phyloP scores from a whole-genome alignment of 768 basidiomycete genomes.

The Boletus vinaceobasis region DNA sequence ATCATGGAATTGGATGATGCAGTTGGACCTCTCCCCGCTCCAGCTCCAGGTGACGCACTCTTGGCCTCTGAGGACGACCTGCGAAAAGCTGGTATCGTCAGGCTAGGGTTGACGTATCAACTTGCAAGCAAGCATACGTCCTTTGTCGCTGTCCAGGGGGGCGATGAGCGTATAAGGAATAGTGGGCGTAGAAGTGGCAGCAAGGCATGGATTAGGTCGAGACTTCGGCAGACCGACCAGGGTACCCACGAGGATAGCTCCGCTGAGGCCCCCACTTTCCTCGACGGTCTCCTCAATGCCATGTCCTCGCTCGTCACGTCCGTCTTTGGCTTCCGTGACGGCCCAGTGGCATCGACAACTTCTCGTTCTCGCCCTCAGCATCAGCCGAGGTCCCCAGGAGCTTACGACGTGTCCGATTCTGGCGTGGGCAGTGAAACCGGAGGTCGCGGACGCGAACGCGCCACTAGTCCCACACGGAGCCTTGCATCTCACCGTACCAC shows the following conservation, averaged over 20 bases:
- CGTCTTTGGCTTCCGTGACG: constrained; percentile 9
- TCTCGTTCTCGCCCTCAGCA: background rate
- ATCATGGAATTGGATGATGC: constrained; percentile 49
- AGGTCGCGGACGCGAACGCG: constrained; percentile 3
- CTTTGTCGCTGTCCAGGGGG: constrained; percentile 51
- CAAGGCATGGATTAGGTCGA: constrained; percentile 16
- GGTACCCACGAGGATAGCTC: background rate
- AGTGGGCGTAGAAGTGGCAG: background rate
- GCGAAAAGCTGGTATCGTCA: constrained; percentile 44
- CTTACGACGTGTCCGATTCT: constrained; percentile 20
- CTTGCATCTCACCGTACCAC: constrained; percentile 28
- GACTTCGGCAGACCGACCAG: constrained; percentile 4
- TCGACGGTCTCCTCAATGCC: constrained; percentile 19
- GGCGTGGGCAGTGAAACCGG: background rate
- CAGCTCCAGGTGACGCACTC: constrained; percentile 24
- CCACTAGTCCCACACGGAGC: background rate
- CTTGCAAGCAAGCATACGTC: constrained; percentile 52
- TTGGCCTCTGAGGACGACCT: constrained; percentile 31
- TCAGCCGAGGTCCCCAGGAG: constrained; percentile 15
- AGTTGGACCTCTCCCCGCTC: constrained; percentile 31
- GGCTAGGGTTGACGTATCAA: constrained; percentile 49
- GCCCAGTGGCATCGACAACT: background rate
- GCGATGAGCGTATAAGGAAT: constrained; percentile 17
- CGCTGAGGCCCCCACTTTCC: constrained; percentile 1
- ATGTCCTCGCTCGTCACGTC: constrained; percentile 17